phyloP scores from a whole-genome alignment of 345 rosid species.

The Pistacia atlantica region DNA sequence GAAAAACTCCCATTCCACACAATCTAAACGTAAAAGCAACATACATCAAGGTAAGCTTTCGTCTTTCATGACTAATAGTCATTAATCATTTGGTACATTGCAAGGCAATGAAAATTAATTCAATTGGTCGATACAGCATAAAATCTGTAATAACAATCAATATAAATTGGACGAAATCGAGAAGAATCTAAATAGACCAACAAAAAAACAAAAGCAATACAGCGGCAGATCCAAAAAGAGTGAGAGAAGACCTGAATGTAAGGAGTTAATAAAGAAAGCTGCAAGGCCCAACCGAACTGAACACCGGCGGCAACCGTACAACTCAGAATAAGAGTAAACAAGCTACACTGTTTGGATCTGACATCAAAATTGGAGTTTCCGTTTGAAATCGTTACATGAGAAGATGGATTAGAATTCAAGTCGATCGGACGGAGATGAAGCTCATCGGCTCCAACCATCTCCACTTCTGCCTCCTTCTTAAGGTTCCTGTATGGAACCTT shows the following conservation, averaged over 20 bases:
- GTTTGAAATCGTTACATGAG: slow-evolving; percentile 28
- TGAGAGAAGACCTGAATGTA: slow-evolving; percentile 69
- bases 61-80: neutral
- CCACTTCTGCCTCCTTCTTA: slow-evolving; percentile 68
- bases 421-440: slow-evolving; percentile 36
- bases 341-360: slow-evolving; percentile 49
- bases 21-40: neutral
- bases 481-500: slow-evolving; percentile 75
- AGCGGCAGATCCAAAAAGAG: neutral
- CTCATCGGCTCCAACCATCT: slow-evolving; percentile 51
- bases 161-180: neutral
- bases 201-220: neutral
- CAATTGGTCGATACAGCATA: neutral
- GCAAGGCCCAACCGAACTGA: slow-evolving; percentile 99
- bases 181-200: neutral
- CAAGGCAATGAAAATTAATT: neutral
- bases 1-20: neutral
- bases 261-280: slow-evolving; percentile 91
- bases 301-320: slow-evolving; percentile 96
- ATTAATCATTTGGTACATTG: neutral
- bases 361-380: slow-evolving; percentile 22
- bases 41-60: neutral
- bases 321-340: slow-evolving; percentile 65
- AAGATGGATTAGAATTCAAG: slow-evolving; percentile 32
- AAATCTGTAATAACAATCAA: neutral